Evolutionary conservation across 805 yeast species (phyloP).

Genomic region (Wickerhamiella shivajii): DNA sequence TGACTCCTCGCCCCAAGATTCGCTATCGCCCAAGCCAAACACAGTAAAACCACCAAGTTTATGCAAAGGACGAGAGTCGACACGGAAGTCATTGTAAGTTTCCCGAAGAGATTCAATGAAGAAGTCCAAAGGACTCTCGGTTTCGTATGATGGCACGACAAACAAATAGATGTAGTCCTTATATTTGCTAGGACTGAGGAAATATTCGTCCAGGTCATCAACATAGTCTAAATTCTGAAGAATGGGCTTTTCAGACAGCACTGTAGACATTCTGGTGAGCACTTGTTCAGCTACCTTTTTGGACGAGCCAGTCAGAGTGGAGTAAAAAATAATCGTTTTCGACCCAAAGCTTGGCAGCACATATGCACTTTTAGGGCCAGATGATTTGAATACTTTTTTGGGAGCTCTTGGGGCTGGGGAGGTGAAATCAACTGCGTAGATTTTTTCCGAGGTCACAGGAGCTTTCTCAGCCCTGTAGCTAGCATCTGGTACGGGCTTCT

Average conservation of each 20-base stretch:
- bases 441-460: too few species aligned
- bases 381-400: too few species aligned
- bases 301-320: constrained; percentile 76
- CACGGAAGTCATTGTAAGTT: constrained; percentile 69
- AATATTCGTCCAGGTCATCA: constrained; percentile 71
- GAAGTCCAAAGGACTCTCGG: constrained; percentile 83
- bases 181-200: constrained; percentile 40
- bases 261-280: constrained; percentile 24
- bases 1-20: constrained; percentile 53
- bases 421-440: too few species aligned
- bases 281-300: constrained; percentile 50
- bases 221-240: constrained; percentile 64
- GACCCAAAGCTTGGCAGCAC: too few species aligned
- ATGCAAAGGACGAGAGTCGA: constrained; percentile 66
- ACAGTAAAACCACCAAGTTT: constrained; percentile 67
- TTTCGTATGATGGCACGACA: constrained; percentile 80
- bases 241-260: constrained; percentile 31
- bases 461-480: too few species aligned
- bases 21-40: constrained; percentile 76
- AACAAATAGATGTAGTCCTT: constrained; percentile 40
- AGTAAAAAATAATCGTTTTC: constrained; percentile 55
- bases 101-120: constrained; percentile 69
- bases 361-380: too few species aligned
- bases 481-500: too few species aligned
- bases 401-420: too few species aligned